A percentile compares a stretch with the other conserved stretches of the same genome.
Conservation (phyloP, 768 basidiomycete genomes). For the Podaxis sp. region DNA sequence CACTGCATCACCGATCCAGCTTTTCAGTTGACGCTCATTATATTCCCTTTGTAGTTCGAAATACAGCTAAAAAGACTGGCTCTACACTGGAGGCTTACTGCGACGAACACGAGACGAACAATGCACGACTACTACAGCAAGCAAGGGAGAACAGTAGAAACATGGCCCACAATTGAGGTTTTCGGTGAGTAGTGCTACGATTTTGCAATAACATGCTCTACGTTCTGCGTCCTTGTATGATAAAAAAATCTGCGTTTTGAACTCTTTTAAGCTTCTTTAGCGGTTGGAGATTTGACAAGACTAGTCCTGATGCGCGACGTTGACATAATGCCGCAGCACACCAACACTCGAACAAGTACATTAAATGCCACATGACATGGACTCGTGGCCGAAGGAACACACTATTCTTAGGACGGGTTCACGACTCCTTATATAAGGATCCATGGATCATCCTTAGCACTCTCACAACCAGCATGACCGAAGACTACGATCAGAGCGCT, state of each 20-base stretch:
- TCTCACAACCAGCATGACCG: slow-evolving; percentile 16
- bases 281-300: no score
- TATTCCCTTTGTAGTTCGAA: slow-evolving; percentile 23
- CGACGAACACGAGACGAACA: slow-evolving; percentile 26
- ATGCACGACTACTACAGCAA: slow-evolving; percentile 8
- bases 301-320: no score
- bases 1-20: neutral
- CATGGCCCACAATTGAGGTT: neutral
- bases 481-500: slow-evolving; percentile 19
- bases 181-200: neutral
- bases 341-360: no score
- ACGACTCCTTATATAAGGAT: no score
- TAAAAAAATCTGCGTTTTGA: no score
- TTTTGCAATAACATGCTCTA: no score
- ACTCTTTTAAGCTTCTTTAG: no score
- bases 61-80: slow-evolving; percentile 18
- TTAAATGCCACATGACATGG: no score
- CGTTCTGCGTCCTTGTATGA: no score
- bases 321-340: no score
- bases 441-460: neutral
- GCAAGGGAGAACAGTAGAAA: neutral
- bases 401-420: no score
- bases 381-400: no score
- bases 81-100: slow-evolving; percentile 27
- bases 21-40: neutral